phyloP scores from a whole-genome alignment of 2,329 filamentous ascomycete genomes.

The Neonectria punicea region DNA sequence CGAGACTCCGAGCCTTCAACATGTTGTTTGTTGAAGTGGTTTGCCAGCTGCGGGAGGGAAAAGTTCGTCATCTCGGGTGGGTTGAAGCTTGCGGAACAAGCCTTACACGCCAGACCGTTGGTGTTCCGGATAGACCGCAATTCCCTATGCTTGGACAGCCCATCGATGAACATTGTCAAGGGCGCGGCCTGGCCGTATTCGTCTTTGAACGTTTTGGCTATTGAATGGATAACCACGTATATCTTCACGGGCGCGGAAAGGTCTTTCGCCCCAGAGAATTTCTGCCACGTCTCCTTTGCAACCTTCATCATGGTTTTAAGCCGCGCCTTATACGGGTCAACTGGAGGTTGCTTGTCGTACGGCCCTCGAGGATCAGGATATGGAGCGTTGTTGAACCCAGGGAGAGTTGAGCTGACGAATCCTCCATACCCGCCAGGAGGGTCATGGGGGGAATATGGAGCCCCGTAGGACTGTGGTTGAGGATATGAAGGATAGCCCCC shows the following conservation, averaged over 20 bases:
- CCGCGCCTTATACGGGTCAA: conserved; percentile 53
- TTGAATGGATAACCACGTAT: conserved; percentile 71
- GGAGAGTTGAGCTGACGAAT: conserved; percentile 2
- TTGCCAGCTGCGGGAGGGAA: conserved; percentile 69
- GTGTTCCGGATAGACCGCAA: conserved; percentile 67
- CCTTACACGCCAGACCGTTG: conserved; percentile 65
- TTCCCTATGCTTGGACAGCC: conserved; percentile 64
- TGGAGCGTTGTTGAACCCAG: conserved; percentile 13
- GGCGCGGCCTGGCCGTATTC: conserved; percentile 67
- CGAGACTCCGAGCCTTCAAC: conserved; percentile 42
- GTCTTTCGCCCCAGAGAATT: conserved; percentile 67
- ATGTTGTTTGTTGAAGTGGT: conserved; percentile 64
- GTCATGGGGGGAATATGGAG: conserved; percentile 11
- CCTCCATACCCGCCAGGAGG: conserved; percentile 17
- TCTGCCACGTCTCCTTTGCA: conserved; percentile 71
- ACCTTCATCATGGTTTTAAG: conserved; percentile 64
- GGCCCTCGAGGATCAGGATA: conserved; percentile 17
- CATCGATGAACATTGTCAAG: conserved; percentile 69
- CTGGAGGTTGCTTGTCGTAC: conserved; percentile 5
- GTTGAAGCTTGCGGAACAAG: conserved; percentile 58
- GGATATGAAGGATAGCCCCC: conserved; percentile 28
- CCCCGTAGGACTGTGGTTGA: conserved; percentile 12
- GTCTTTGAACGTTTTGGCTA: conserved; percentile 66
- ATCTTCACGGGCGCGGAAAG: conserved; percentile 71
- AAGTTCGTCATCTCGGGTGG: conserved; percentile 51